A percentile compares a stretch with the other conserved stretches of the same genome.
These are phyloP conservation scores for Yamadazyma pseudoaaseri DNA, from an alignment of 1,139 yeast species.

Conservation along the genomic window DNA sequence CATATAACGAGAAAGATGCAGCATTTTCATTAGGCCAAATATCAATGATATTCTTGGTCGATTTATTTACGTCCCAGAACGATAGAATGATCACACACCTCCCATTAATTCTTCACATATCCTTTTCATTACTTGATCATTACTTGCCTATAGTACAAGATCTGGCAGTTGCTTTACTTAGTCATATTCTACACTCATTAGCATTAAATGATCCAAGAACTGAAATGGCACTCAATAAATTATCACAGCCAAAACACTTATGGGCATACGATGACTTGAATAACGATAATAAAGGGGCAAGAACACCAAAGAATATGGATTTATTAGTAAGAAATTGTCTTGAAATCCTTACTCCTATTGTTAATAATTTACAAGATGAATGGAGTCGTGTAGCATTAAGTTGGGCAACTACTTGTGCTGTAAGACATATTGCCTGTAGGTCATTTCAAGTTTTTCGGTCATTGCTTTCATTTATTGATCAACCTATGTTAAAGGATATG, in stretches of 20 bases:
- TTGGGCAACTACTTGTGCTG: slow-evolving; percentile 99
- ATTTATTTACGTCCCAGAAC: slow-evolving; percentile 61
- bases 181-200: slow-evolving; percentile 68
- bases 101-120: slow-evolving; percentile 79
- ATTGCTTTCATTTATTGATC: slow-evolving; percentile 73
- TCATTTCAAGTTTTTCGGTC: slow-evolving; percentile 93
- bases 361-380: slow-evolving; percentile 62
- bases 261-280: slow-evolving; percentile 91
- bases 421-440: slow-evolving; percentile 93
- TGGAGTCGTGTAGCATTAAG: slow-evolving; percentile 84
- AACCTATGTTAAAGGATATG: slow-evolving; percentile 90
- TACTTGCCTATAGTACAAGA: slow-evolving; percentile 80
- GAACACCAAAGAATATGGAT: slow-evolving; percentile 89
- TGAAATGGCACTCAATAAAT: slow-evolving; percentile 49
- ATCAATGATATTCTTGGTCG: slow-evolving; percentile 81
- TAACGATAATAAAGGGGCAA: slow-evolving; percentile 74
- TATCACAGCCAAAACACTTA: slow-evolving; percentile 34
- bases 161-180: slow-evolving; percentile 74
- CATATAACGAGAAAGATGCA: slow-evolving; percentile 64
- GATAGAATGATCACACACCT: slow-evolving; percentile 56
- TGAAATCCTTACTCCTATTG: slow-evolving; percentile 49
- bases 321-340: slow-evolving; percentile 65
- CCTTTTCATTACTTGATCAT: slow-evolving; percentile 82
- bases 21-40: slow-evolving; percentile 87
- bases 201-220: slow-evolving; percentile 56